A percentile compares a stretch with the other conserved stretches of the same genome.
Conservation (phyloP, 345 rosid genomes). For the Camelina laxa region DNA sequence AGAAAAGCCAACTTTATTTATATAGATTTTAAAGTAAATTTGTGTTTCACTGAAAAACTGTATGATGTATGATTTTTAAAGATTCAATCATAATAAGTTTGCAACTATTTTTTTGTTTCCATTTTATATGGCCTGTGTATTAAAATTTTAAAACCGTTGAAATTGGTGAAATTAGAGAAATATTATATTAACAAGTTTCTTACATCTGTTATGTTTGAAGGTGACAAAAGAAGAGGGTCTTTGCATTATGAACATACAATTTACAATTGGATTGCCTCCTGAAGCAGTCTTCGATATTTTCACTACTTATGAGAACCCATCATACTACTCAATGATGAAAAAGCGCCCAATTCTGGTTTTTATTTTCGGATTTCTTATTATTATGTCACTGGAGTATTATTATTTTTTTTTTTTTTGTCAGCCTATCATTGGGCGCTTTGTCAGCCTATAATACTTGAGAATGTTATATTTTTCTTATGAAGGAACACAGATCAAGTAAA, state of each 20-base stretch:
- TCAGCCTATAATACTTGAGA: neutral
- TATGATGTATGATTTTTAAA: too few species aligned
- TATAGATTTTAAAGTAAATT: too few species aligned
- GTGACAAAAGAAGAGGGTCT: slow-evolving; percentile 53
- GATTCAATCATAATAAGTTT: too few species aligned
- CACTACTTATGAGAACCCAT: slow-evolving; percentile 9
- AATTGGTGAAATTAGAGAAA: neutral
- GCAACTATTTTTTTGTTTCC: too few species aligned
- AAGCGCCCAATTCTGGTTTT: slow-evolving; percentile 12
- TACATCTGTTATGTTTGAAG: neutral
- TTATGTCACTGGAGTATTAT: neutral
- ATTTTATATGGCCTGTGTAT: too few species aligned
- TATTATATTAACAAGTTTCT: neutral
- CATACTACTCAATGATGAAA: neutral
- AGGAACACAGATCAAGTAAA: slow-evolving; percentile 14
- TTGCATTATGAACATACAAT: slow-evolving; percentile 52
- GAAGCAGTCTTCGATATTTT: slow-evolving; percentile 14
- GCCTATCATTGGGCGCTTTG: too few species aligned
- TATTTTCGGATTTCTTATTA: neutral
- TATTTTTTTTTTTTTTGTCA: too few species aligned
- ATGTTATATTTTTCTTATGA: neutral
- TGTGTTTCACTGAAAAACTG: too few species aligned
- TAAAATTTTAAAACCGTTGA: neutral
- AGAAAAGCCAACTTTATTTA: too few species aligned
- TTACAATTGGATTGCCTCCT: slow-evolving; percentile 24